phyloP scores from a whole-genome alignment of 371 early-diverging fungal genomes.

The Dichotomocladium elegans region DNA sequence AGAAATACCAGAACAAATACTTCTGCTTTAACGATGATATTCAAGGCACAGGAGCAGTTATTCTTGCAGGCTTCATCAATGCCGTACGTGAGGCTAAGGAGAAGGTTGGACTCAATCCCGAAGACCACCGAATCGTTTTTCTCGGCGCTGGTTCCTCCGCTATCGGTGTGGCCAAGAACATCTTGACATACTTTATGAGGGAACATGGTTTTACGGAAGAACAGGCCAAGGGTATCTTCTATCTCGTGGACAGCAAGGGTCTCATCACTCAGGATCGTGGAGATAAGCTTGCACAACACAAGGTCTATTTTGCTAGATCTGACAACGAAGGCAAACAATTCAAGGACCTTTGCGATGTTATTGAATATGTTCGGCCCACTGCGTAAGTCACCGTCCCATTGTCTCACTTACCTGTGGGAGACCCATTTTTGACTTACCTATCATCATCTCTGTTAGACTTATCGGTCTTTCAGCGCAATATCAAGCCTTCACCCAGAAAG shows the following conservation, averaged over 20 bases:
- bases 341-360: slow-evolving; percentile 61
- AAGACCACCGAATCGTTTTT: slow-evolving; percentile 83
- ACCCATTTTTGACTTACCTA: too few relatives aligned
- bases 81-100: slow-evolving; percentile 60
- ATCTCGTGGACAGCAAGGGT: slow-evolving; percentile 85
- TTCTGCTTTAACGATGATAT: slow-evolving; percentile 72
- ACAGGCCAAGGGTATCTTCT: slow-evolving; percentile 74
- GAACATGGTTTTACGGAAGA: slow-evolving; percentile 66
- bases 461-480: slow-evolving; percentile 80
- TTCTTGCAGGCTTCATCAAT: slow-evolving; percentile 87
- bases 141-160: slow-evolving; percentile 88
- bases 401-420: too few relatives aligned
- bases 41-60: slow-evolving; percentile 88
- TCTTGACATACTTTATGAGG: slow-evolving; percentile 69
- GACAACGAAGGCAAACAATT: slow-evolving; percentile 76
- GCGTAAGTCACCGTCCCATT: slow-evolving; percentile 44
- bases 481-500: slow-evolving; percentile 65
- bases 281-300: slow-evolving; percentile 79
- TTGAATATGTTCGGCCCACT: slow-evolving; percentile 76
- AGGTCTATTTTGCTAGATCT: slow-evolving; percentile 72
- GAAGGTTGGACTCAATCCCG: slow-evolving; percentile 52
- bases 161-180: slow-evolving; percentile 86
- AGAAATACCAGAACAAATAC: slow-evolving; percentile 61
- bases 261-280: slow-evolving; percentile 81
- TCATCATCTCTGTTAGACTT: slow-evolving; percentile 32